Percentiles rank a stretch among this genome's conserved stretches.
Conservation (phyloP, 1,139 yeast species). For the Yamadazyma epiphylla region DNA sequence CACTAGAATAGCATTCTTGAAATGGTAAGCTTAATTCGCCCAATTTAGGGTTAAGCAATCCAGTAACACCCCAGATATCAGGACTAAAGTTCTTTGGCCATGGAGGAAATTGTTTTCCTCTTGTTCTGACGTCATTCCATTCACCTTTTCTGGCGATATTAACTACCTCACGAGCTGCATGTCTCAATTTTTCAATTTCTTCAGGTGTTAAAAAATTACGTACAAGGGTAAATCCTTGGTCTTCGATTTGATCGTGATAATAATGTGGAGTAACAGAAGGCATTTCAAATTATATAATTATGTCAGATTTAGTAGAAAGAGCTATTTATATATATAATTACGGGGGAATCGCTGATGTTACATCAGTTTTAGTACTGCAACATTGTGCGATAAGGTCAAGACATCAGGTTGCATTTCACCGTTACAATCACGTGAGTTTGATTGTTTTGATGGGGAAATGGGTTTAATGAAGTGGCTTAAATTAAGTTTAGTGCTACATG, state of each 20-base stretch:
- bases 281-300: conserved; percentile 5
- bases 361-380: not conserved
- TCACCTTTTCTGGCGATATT: conserved; percentile 46
- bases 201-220: conserved; percentile 38
- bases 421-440: too few species aligned
- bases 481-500: too few species aligned
- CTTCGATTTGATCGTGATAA: conserved; percentile 34
- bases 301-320: not conserved
- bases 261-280: conserved; percentile 11
- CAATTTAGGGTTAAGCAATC: conserved; percentile 49
- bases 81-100: conserved; percentile 55
- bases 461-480: too few species aligned
- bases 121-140: conserved; percentile 51
- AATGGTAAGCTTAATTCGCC: conserved; percentile 35
- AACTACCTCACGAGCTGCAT: conserved; percentile 41
- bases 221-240: conserved; percentile 44
- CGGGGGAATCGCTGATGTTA: not conserved
- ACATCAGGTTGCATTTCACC: too few species aligned
- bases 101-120: conserved; percentile 58
- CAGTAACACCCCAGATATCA: conserved; percentile 56
- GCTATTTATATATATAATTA: not conserved
- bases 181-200: conserved; percentile 35
- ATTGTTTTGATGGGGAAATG: too few species aligned
- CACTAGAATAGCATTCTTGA: conserved; percentile 44
- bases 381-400: too few species aligned